These are phyloP conservation scores for Metschnikowia continentalis DNA, from an alignment of 805 yeast genomes.

Conservation along the genomic window DNA sequence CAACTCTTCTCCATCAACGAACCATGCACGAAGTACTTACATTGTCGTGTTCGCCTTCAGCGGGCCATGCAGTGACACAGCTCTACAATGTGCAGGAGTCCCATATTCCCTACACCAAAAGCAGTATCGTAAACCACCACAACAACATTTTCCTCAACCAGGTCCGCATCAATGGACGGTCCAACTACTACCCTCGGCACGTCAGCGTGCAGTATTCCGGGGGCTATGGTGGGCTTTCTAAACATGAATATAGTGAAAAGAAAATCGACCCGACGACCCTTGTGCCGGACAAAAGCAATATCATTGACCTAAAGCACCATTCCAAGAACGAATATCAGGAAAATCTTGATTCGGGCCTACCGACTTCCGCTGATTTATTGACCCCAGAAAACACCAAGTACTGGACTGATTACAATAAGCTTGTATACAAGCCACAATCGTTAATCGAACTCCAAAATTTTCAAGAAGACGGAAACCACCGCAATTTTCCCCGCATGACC, in stretches of 20 bases:
- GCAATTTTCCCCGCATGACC: conserved; percentile 28
- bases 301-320: conserved; percentile 32
- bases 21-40: conserved; percentile 55
- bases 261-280: conserved; percentile 7
- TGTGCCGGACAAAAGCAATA: conserved; percentile 8
- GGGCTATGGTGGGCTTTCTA: conserved; percentile 69
- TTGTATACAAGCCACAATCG: conserved; percentile 61
- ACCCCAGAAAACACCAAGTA: conserved; percentile 43
- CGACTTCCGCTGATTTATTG: conserved; percentile 26
- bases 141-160: conserved; percentile 38
- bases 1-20: too few relatives aligned
- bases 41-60: conserved; percentile 63
- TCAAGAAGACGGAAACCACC: conserved; percentile 36
- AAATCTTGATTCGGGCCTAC: conserved; percentile 50
- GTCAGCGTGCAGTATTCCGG: conserved; percentile 75
- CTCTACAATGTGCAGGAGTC: conserved; percentile 77
- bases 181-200: conserved; percentile 70
- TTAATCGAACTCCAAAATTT: conserved; percentile 55
- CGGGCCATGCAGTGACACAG: conserved; percentile 77
- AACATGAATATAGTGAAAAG: conserved; percentile 43
- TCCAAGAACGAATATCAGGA: conserved; percentile 58
- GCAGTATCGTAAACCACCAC: conserved; percentile 44
- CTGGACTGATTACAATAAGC: conserved; percentile 79
- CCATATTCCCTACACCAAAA: conserved; percentile 48
- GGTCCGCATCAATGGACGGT: conserved; percentile 25